Conservation (phyloP, 2,329 filamentous ascomycete genomes). For the Alternaria triticina region DNA sequence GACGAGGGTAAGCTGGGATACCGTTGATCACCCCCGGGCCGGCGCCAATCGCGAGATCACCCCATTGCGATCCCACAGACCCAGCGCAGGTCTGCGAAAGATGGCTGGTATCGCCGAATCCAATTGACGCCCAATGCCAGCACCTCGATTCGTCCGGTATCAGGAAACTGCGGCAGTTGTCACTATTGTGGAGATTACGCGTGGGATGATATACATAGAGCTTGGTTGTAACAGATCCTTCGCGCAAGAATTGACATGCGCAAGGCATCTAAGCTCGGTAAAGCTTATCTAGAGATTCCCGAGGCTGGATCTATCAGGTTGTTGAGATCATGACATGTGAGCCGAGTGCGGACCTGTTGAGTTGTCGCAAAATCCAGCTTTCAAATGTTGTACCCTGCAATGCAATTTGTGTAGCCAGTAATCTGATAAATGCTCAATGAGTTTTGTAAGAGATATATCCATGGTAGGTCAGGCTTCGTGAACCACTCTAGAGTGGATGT, state of each 20-base stretch:
- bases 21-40: slow-evolving; percentile 20
- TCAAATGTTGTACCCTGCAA: background rate
- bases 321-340: background rate
- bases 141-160: background rate
- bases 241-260: background rate
- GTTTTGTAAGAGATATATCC: background rate
- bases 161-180: background rate
- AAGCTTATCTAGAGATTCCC: background rate
- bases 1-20: slow-evolving; percentile 13
- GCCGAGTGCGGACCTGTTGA: background rate
- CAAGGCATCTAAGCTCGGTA: background rate
- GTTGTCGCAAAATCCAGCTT: background rate
- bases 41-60: slow-evolving; percentile 14
- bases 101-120: slow-evolving; percentile 9
- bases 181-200: slow-evolving; percentile 3
- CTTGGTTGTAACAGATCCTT: background rate
- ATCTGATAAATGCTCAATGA: rapidly evolving
- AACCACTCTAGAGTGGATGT: background rate
- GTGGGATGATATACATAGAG: background rate
- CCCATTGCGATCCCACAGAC: slow-evolving; percentile 3
- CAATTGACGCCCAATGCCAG: background rate
- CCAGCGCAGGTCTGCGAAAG: background rate
- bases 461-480: background rate
- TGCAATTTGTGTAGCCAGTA: background rate
- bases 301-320: background rate